Conservation (phyloP, 805 yeast genomes). For the Sungouiozyma intestinalis region DNA sequence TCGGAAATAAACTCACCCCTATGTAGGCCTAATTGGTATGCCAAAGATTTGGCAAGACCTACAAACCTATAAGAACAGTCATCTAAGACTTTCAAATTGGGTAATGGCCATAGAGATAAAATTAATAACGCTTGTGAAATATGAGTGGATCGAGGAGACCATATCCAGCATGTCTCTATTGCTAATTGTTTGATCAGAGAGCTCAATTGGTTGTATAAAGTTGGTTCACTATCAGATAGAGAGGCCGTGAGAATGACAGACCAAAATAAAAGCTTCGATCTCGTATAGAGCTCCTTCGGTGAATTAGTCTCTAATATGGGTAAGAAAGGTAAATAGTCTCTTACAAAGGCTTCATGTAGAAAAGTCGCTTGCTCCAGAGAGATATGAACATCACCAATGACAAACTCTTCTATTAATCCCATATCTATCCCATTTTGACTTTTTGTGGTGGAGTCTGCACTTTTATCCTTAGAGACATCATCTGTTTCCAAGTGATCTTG, state of each 20-base stretch:
- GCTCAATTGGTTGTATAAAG: constrained; percentile 63
- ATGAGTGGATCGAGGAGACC: constrained; percentile 89
- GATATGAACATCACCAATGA: constrained; percentile 64
- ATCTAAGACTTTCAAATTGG: constrained; percentile 84
- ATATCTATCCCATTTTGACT: constrained; percentile 7
- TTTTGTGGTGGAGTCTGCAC: too few relatives aligned
- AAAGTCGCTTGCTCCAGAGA: constrained; percentile 58
- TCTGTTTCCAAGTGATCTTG: constrained; percentile 12
- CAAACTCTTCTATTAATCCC: constrained; percentile 46
- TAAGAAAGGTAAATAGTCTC: constrained; percentile 59
- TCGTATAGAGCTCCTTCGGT: constrained; percentile 69
- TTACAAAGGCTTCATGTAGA: constrained; percentile 60
- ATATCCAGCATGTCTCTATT: constrained; percentile 84
- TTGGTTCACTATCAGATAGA: constrained; percentile 78
- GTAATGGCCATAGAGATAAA: constrained; percentile 85
- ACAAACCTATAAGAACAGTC: constrained; percentile 85
- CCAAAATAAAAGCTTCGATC: constrained; percentile 83
- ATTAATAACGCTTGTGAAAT: constrained; percentile 82
- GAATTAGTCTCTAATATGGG: constrained; percentile 66
- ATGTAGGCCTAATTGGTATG: constrained; percentile 81
- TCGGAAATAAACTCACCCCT: constrained; percentile 87
- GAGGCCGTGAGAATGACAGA: constrained; percentile 81
- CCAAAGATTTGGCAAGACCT: constrained; percentile 75
- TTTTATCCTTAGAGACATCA: not conserved
- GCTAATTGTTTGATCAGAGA: constrained; percentile 77